Percentiles rank a stretch among this genome's conserved stretches.
phyloP scores from a whole-genome alignment of 1,139 yeast species.

The Candida sp. region DNA sequence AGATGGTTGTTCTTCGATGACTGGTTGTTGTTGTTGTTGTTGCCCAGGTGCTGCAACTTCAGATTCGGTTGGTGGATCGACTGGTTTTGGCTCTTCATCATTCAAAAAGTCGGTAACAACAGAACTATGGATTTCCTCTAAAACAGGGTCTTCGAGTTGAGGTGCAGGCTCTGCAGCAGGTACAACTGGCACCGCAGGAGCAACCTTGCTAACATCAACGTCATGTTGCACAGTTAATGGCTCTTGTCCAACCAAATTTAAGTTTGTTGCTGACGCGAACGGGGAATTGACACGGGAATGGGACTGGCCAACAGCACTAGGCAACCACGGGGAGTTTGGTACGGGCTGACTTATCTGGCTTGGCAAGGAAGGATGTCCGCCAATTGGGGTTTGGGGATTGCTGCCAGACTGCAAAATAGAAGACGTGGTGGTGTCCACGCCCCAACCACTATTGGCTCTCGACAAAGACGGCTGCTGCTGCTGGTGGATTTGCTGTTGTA shows the following conservation, averaged over 20 bases:
- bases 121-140: constrained; percentile 39
- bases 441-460: constrained; percentile 46
- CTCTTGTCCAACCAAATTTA: constrained; percentile 3
- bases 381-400: constrained; percentile 33
- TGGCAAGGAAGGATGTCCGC: constrained; percentile 24
- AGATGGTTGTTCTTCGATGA: not conserved
- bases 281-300: constrained; percentile 48
- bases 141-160: constrained; percentile 27
- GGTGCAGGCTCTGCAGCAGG: constrained; percentile 7
- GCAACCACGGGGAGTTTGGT: constrained; percentile 48
- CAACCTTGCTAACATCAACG: constrained; percentile 1
- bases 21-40: not conserved
- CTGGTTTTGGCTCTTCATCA: constrained; percentile 23
- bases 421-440: constrained; percentile 29
- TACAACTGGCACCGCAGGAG: not conserved
- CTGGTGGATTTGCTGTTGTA: constrained; percentile 36
- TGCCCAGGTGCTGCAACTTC: not conserved
- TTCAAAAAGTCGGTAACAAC: constrained; percentile 43
- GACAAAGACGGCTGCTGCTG: constrained; percentile 38
- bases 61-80: not conserved
- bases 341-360: constrained; percentile 30
- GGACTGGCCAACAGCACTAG: constrained; percentile 29
- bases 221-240: constrained; percentile 2
- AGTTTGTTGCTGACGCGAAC: constrained; percentile 26
- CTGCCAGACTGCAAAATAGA: constrained; percentile 17